Evolutionary conservation across 352 stramenopile genomes (phyloP), one percentile per base, ranked within the genome.

Genomic region (Globisporangium alternatum): DNA sequence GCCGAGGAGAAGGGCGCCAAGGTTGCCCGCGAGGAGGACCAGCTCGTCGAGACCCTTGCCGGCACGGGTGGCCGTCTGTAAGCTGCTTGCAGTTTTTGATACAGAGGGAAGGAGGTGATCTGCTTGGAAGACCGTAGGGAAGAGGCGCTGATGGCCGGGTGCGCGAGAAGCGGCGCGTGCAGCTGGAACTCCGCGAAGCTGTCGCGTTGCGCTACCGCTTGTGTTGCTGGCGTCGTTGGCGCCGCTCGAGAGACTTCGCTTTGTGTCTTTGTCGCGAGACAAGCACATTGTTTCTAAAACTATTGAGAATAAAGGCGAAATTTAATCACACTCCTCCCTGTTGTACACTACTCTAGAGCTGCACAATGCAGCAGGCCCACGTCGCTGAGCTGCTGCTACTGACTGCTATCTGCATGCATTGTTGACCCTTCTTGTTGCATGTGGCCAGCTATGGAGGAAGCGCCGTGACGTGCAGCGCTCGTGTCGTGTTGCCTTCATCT

Each of bases 1-100:
- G 86, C 82, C 63, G 92, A 97, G 65, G 93, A 97, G 72, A 96
- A 95, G 79, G 93, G 93, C 57, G 88, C 89, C 66, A 95, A 95
- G 76, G 83, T 98, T 33, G 86, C 89, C 62, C 88, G 89, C 59
- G 75, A 89, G 65, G 84, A 96, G 69, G 83, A 95, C 70, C 84
- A 91, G 76, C 73, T 93, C 54, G 89, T 97, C 41, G 81, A 96
- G 76, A 88, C 80, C 60, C 84, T 97, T 77, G 87, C 80, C 61
- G 89, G 89, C 68, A 69, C 91, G 60, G 91, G 91, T 63, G 91
- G 91, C 73, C 85, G 91, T 62, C 81, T 97, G 64, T 97, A 96
- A 96, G 74, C 70, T 65, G 56, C 56, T 54, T 54, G 57, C 45
- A 52, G 56, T 49, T 64, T 68, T 68, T 64, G 63, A 53, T 31